A percentile compares a stretch with the other conserved stretches of the same genome.
phyloP scores from a whole-genome alignment of 2,329 filamentous ascomycete genomes.

The Rhynchosporium agropyri region DNA sequence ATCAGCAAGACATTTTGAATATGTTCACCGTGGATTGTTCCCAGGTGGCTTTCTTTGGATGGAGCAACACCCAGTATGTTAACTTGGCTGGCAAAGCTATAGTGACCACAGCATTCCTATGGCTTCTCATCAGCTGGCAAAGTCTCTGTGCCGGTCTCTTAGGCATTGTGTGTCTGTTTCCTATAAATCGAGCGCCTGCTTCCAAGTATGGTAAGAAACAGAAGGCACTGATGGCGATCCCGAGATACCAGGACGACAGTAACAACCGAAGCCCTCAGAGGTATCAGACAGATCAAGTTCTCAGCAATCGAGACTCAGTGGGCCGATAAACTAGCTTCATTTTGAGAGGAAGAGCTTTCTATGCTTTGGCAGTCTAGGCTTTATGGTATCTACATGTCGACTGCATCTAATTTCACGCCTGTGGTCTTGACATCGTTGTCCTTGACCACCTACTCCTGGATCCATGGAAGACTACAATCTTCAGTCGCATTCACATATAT shows the following conservation, averaged over 20 bases:
- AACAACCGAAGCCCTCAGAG: constrained; percentile 73
- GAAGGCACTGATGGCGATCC: constrained; percentile 68
- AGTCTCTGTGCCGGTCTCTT: constrained; percentile 65
- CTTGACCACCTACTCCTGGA: constrained; percentile 65
- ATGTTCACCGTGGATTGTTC: constrained; percentile 72
- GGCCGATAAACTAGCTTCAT: constrained; percentile 66
- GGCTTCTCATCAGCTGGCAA: constrained; percentile 69
- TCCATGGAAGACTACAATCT: constrained; percentile 64
- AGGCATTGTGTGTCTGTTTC: constrained; percentile 63
- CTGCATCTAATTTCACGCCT: constrained; percentile 68
- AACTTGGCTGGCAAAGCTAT: constrained; percentile 62
- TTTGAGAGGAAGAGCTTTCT: constrained; percentile 66
- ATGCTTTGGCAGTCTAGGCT: constrained; percentile 57
- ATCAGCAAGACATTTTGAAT: constrained; percentile 73
- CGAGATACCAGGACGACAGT: constrained; percentile 74
- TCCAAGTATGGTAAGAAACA: constrained; percentile 64
- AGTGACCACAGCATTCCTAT: constrained; percentile 61
- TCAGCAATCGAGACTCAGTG: constrained; percentile 75
- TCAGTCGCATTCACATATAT: constrained; percentile 79
- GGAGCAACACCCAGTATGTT: constrained; percentile 64
- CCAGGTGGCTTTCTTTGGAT: constrained; percentile 65
- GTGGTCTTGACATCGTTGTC: constrained; percentile 72
- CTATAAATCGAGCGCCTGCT: constrained; percentile 66
- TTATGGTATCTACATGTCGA: constrained; percentile 28
- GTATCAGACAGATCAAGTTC: constrained; percentile 83